phyloP scores from a whole-genome alignment of 2,329 filamentous ascomycete species.

The Teratosphaeria pseudoeucalypti region DNA sequence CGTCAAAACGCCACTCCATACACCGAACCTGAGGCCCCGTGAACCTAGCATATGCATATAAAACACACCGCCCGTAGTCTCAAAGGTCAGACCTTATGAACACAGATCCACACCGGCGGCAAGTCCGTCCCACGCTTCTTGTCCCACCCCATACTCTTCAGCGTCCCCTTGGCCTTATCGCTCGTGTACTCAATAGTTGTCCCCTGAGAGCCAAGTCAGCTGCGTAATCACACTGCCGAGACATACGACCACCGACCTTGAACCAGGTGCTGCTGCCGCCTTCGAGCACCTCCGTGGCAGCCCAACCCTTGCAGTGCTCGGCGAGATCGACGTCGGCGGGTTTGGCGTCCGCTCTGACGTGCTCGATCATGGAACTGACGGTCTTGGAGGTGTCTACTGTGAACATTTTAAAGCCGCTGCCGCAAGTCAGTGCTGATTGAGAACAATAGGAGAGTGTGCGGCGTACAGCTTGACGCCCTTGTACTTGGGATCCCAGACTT shows the following conservation, averaged over 20 bases:
- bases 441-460: neutral
- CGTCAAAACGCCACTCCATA: neutral
- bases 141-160: constrained; percentile 24
- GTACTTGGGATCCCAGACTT: constrained; percentile 18
- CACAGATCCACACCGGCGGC: constrained; percentile 23
- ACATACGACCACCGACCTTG: constrained; percentile 15
- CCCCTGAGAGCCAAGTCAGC: constrained; percentile 12
- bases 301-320: constrained; percentile 18
- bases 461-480: constrained; percentile 8
- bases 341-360: constrained; percentile 12
- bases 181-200: constrained; percentile 17
- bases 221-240: neutral
- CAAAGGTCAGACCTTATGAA: constrained; percentile 18
- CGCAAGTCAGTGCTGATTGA: neutral
- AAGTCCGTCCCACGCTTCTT: constrained; percentile 17
- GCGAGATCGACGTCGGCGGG: constrained; percentile 2
- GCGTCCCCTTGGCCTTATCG: constrained; percentile 19
- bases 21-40: neutral
- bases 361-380: constrained; percentile 21
- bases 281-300: constrained; percentile 24
- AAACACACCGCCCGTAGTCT: neutral
- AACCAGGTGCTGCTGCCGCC: constrained; percentile 20
- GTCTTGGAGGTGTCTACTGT: constrained; percentile 17
- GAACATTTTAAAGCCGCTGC: constrained; percentile 24
- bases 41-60: neutral